Conservation (phyloP, 257 asterid genomes). For the Cynanchum wilfordii region DNA sequence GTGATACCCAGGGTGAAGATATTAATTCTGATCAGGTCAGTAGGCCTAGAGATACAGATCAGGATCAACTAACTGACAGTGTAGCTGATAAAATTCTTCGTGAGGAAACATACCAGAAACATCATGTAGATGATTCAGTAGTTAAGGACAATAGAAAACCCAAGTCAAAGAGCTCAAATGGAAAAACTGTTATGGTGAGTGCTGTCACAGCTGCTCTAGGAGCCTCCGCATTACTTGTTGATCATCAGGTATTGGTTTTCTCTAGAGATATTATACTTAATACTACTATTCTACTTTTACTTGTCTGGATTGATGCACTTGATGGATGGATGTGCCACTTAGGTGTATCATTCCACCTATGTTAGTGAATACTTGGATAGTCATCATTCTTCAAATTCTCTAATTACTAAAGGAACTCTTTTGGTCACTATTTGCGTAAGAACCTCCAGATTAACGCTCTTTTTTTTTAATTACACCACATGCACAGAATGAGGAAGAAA, state of each 20-base stretch:
- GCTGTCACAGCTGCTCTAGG: constrained; percentile 96
- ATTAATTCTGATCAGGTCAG: constrained; percentile 28
- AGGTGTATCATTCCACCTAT: background rate
- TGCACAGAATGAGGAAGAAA: background rate
- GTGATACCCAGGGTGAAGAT: constrained; percentile 30
- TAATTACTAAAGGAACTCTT: background rate
- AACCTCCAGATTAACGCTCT: background rate
- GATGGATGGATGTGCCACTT: background rate
- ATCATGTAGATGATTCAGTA: constrained; percentile 20
- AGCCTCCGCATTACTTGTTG: constrained; percentile 76
- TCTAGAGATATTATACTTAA: background rate
- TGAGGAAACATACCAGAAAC: constrained; percentile 17
- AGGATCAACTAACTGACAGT: constrained; percentile 23
- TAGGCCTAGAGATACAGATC: constrained; percentile 22
- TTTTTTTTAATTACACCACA: background rate
- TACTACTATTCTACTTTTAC: constrained; percentile 8
- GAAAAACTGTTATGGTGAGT: constrained; percentile 54
- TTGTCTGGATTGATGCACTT: background rate
- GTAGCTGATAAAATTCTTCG: constrained; percentile 22
- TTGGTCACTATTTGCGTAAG: background rate
- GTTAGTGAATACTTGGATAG: background rate
- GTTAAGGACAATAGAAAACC: constrained; percentile 26
- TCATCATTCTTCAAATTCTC: background rate
- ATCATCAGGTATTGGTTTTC: constrained; percentile 52
- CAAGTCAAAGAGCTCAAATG: constrained; percentile 34